A percentile compares a stretch with the other conserved stretches of the same genome.
These are phyloP conservation scores for Globisporangium yorkense DNA, from an alignment of 352 stramenopile genomes.

Conservation along the genomic window DNA sequence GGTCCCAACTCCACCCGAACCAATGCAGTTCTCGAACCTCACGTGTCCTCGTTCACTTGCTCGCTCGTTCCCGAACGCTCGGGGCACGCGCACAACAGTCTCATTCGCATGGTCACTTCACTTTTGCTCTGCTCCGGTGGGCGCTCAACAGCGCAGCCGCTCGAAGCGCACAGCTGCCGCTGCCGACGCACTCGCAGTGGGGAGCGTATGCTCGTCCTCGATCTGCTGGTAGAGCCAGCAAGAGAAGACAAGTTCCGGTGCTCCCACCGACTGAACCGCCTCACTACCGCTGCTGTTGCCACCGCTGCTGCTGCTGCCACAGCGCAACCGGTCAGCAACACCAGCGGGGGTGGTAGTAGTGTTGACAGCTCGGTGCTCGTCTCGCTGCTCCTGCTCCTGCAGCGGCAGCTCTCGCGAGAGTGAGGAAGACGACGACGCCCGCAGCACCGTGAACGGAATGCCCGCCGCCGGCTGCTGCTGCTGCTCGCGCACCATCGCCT, in stretches of 20 bases:
- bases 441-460: slow-evolving; percentile 3
- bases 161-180: slow-evolving; percentile 8
- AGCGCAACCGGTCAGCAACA: not conserved
- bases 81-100: not conserved
- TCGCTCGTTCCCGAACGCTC: not conserved
- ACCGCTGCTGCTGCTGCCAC: not conserved
- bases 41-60: not conserved
- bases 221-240: slow-evolving; percentile 16
- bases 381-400: slow-evolving; percentile 1
- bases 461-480: not conserved
- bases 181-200: not conserved
- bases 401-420: not conserved
- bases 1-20: too few species aligned
- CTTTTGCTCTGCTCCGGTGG: not conserved
- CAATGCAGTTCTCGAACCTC: too few species aligned
- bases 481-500: not conserved
- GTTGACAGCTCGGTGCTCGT: not conserved
- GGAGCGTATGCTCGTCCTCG: not conserved
- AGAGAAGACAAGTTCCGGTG: slow-evolving; percentile 3
- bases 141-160: not conserved
- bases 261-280: not conserved
- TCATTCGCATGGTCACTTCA: too few species aligned
- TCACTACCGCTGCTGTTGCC: not conserved
- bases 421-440: not conserved
- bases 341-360: not conserved